Evolutionary conservation across 768 basidiomycete genomes (phyloP), one percentile per base, ranked within the genome.

Genomic region (Panaeolus papilionaceus): DNA sequence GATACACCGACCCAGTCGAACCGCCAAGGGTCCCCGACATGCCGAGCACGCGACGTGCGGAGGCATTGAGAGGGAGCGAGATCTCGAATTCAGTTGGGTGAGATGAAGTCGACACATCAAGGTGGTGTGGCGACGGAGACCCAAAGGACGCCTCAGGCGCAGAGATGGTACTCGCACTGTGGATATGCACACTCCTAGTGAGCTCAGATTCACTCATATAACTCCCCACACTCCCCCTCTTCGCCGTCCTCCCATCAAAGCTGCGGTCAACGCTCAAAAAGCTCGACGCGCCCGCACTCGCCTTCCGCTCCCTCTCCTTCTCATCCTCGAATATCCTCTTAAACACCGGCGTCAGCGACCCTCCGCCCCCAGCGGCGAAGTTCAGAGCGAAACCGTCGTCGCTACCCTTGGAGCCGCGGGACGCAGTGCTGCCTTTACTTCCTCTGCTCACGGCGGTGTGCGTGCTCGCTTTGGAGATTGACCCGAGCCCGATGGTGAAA

Each of bases 1-100:
- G 47, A 12, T 84, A 84, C 33, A 72, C 79, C 26, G 84, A 84
- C 3, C 81, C 81, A 61, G 85, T 80, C 0, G 86, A 88, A 0
- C 47, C 86, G 10, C 91, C 91, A 80, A 93, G 84, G 0, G 91
- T 92, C 0, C 90, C 91, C 14, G 80, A 78, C 77, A 91, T 84
- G 0, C 90, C 89, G 18, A 92, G 78, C n/a, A 80, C 82, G 49
- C 84, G 84, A 70, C 87, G 83, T 20, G 82, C 28, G 9, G 54
- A 58, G 14, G 8, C 81, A 64, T 88, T 85, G 0, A 82, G 83
- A 4, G 83, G 78, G 23, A 75, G 69, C 16, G 73, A 67, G 42
- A 70, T 39, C 40, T 67, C 37, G 39, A 64, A 62, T 45, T 47
- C 64, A 3, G 54, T 33, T 8, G 28, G 40, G 8, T 37, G 39